These are phyloP conservation scores for Phaeosphaeria sp. DNA, from an alignment of 2,329 filamentous ascomycete genomes.

Conservation along the genomic window DNA sequence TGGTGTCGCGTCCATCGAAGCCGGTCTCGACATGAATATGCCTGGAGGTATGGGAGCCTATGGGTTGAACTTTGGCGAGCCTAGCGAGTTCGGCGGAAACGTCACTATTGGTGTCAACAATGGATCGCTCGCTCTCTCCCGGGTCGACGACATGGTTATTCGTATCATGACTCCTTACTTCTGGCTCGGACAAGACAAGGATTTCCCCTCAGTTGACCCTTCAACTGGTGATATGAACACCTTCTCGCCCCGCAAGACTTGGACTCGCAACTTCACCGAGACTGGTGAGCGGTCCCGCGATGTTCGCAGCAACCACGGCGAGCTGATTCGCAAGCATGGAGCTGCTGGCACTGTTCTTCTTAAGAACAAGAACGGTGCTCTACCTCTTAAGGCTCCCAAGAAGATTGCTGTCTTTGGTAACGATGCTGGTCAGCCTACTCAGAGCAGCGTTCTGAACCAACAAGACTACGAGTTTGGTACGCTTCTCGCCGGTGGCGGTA, in stretches of 20 bases:
- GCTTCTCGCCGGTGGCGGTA: slow-evolving; percentile 50
- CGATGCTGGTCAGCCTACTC: slow-evolving; percentile 55
- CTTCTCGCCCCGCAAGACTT: slow-evolving; percentile 50
- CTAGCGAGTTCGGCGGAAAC: slow-evolving; percentile 54
- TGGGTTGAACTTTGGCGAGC: slow-evolving; percentile 31
- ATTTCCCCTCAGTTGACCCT: slow-evolving; percentile 48
- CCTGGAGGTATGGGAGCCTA: slow-evolving; percentile 44
- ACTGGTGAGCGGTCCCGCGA: slow-evolving; percentile 40
- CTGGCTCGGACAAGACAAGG: slow-evolving; percentile 51
- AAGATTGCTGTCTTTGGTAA: slow-evolving; percentile 59
- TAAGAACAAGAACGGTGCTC: slow-evolving; percentile 57
- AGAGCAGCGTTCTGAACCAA: slow-evolving; percentile 50
- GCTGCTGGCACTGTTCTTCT: slow-evolving; percentile 52
- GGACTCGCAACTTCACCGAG: slow-evolving; percentile 44
- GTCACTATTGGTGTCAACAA: slow-evolving; percentile 49
- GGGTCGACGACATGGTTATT: slow-evolving; percentile 56
- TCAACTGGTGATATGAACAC: slow-evolving; percentile 38
- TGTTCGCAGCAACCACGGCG: slow-evolving; percentile 51
- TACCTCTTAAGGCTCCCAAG: slow-evolving; percentile 61
- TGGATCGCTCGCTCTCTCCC: slow-evolving; percentile 47
- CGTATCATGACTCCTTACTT: slow-evolving; percentile 57
- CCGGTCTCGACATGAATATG: slow-evolving; percentile 58
- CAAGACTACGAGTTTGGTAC: slow-evolving; percentile 50
- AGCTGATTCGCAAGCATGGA: slow-evolving; percentile 50
- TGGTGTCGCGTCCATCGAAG: slow-evolving; percentile 50